These are phyloP conservation scores for Pseudogymnoascus sp. DNA, from an alignment of 2,329 filamentous ascomycete genomes.

Conservation along the genomic window DNA sequence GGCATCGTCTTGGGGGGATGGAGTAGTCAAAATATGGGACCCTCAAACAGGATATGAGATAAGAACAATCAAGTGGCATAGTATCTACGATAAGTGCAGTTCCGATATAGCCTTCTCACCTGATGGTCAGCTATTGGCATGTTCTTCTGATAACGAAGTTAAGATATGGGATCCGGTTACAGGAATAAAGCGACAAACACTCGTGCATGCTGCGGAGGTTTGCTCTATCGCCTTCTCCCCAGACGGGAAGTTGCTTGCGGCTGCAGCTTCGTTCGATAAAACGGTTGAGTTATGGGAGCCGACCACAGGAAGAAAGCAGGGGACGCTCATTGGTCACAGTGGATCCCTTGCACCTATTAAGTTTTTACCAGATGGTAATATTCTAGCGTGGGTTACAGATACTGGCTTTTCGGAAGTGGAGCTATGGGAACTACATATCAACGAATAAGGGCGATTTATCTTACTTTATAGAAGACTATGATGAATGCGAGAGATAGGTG, in stretches of 20 bases:
- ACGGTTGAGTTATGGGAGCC: conserved; percentile 10
- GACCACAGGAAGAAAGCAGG: not conserved
- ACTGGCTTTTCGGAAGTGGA: not conserved
- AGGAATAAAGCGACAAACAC: not conserved
- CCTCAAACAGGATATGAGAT: not conserved
- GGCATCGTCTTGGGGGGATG: conserved; percentile 3
- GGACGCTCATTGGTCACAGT: not conserved
- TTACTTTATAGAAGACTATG: not conserved
- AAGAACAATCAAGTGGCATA: no score
- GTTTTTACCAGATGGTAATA: not conserved
- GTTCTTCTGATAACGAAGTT: not conserved
- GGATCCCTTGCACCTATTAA: not conserved
- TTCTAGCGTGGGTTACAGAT: not conserved
- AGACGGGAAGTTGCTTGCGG: not conserved
- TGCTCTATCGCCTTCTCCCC: conserved; percentile 11
- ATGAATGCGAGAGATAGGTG: not conserved
- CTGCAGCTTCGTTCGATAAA: not conserved
- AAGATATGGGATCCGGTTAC: conserved; percentile 5
- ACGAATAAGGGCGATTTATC: not conserved
- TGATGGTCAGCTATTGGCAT: not conserved
- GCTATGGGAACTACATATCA: not conserved
- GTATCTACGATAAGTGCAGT: no score
- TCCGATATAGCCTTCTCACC: conserved; percentile 10
- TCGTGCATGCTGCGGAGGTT: no score
- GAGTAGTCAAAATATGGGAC: conserved; percentile 6